phyloP scores from a whole-genome alignment of 495 filamentous ascomycete species.

The Annulohypoxylon maeteangense region DNA sequence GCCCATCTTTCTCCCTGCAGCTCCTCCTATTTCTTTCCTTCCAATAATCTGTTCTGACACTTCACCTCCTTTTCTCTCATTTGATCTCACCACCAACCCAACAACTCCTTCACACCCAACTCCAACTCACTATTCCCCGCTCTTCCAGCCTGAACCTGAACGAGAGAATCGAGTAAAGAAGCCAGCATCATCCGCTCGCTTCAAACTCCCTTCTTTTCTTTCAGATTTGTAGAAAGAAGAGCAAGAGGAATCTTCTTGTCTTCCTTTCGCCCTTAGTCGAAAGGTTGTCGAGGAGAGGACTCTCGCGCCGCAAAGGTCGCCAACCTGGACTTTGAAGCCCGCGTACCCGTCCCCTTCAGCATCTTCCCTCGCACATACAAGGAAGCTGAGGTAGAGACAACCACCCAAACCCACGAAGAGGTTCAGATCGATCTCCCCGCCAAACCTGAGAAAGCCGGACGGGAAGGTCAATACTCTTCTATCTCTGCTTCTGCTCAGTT shows the following conservation, averaged over 20 bases:
- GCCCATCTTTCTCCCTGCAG: slow-evolving; percentile 42
- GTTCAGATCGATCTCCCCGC: slow-evolving; percentile 84
- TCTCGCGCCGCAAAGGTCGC: slow-evolving; percentile 75
- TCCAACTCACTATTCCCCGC: slow-evolving; percentile 37
- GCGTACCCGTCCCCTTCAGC: slow-evolving; percentile 98
- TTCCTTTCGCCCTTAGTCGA: slow-evolving; percentile 89
- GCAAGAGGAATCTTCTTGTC: slow-evolving; percentile 92
- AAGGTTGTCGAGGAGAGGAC: slow-evolving; percentile 91
- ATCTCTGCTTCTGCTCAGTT: slow-evolving; percentile 67
- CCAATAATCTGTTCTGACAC: slow-evolving; percentile 48
- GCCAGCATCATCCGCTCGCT: slow-evolving; percentile 42
- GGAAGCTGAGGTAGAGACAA: slow-evolving; percentile 85
- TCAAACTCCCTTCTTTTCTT: slow-evolving; percentile 58
- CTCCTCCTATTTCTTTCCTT: slow-evolving; percentile 49
- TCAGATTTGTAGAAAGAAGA: slow-evolving; percentile 63
- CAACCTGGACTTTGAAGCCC: slow-evolving; percentile 99
- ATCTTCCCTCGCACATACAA: slow-evolving; percentile 99
- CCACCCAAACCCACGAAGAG: slow-evolving; percentile 82
- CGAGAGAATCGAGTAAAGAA: slow-evolving; percentile 52
- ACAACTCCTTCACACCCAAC: slow-evolving; percentile 45
- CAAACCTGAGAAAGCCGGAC: slow-evolving; percentile 75
- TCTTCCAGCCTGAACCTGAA: slow-evolving; percentile 50
- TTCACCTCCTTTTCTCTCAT: slow-evolving; percentile 51
- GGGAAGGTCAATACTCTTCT: slow-evolving; percentile 86
- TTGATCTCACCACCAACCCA: slow-evolving; percentile 47